A percentile compares a stretch with the other conserved stretches of the same genome.
Conservation (phyloP, 148 eudicot species). For the Rhododendron ovatum region DNA sequence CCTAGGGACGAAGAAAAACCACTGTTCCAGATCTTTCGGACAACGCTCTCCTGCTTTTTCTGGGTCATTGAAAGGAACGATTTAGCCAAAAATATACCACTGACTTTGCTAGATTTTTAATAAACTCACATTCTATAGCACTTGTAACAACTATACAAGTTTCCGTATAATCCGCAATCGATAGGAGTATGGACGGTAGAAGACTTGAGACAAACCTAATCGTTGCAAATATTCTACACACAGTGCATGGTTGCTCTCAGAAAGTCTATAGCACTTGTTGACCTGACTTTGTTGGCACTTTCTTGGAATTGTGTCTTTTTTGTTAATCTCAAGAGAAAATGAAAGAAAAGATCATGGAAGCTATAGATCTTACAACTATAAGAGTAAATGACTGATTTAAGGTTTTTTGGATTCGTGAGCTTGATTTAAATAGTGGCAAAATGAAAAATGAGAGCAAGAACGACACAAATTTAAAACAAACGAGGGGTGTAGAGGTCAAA, state of each 20-base stretch:
- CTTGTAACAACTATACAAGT: neutral
- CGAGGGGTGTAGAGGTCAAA: too few species aligned
- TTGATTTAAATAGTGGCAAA: neutral
- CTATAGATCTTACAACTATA: neutral
- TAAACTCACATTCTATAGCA: neutral
- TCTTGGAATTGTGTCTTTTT: neutral
- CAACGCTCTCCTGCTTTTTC: slow-evolving; percentile 43
- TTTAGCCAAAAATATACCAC: neutral
- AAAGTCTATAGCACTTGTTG: too few species aligned
- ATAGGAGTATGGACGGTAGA: neutral
- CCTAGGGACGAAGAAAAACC: slow-evolving; percentile 63
- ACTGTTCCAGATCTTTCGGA: slow-evolving; percentile 39
- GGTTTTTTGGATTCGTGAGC: neutral
- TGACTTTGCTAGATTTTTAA: neutral
- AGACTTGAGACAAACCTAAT: neutral
- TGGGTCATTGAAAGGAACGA: slow-evolving; percentile 3
- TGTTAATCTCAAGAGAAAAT: neutral
- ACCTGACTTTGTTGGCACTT: neutral
- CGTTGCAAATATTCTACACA: too few species aligned
- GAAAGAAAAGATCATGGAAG: neutral
- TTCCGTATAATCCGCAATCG: too few species aligned
- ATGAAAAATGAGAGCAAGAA: neutral
- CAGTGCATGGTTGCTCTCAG: too few species aligned
- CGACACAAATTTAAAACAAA: neutral
- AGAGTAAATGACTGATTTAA: neutral